Conservation (phyloP, 257 asterid genomes). For the Lithospermum erythrorhizon region DNA sequence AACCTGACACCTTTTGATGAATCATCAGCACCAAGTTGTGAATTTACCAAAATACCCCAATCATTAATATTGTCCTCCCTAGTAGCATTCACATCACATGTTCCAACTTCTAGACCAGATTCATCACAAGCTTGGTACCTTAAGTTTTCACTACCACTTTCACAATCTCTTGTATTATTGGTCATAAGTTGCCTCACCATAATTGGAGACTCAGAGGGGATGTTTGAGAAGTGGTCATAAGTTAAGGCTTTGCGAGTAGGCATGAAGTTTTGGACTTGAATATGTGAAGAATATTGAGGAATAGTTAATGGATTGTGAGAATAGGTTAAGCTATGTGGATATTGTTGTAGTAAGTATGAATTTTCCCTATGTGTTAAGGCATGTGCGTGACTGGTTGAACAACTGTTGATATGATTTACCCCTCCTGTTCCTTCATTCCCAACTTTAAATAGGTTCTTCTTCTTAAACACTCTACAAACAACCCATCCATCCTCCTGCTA, state of each 20-base stretch:
- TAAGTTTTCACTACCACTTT: slow-evolving; percentile 30
- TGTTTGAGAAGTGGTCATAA: slow-evolving; percentile 20
- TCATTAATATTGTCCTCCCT: slow-evolving; percentile 26
- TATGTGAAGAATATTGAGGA: slow-evolving; percentile 20
- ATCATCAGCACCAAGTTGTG: slow-evolving; percentile 18
- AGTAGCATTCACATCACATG: slow-evolving; percentile 3
- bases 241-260: slow-evolving; percentile 26
- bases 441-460: slow-evolving; percentile 67
- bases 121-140: slow-evolving; percentile 22
- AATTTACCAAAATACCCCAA: slow-evolving; percentile 36
- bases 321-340: slow-evolving; percentile 20
- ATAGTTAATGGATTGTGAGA: slow-evolving; percentile 23
- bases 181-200: slow-evolving; percentile 53
- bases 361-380: slow-evolving; percentile 16
- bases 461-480: slow-evolving; percentile 87
- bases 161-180: slow-evolving; percentile 25
- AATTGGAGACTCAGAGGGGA: slow-evolving; percentile 17
- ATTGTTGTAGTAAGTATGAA: slow-evolving; percentile 22
- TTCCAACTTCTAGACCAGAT: slow-evolving; percentile 26
- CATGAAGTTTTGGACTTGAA: slow-evolving; percentile 41
- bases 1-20: slow-evolving; percentile 23
- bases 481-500: slow-evolving; percentile 92
- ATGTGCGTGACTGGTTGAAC: slow-evolving; percentile 17
- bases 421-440: slow-evolving; percentile 25
- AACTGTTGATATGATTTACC: slow-evolving; percentile 16